Evolutionary conservation across 495 filamentous ascomycete species (phyloP), one percentile per base, ranked within the genome.

Genomic region (Lasiosphaeria miniovina): DNA sequence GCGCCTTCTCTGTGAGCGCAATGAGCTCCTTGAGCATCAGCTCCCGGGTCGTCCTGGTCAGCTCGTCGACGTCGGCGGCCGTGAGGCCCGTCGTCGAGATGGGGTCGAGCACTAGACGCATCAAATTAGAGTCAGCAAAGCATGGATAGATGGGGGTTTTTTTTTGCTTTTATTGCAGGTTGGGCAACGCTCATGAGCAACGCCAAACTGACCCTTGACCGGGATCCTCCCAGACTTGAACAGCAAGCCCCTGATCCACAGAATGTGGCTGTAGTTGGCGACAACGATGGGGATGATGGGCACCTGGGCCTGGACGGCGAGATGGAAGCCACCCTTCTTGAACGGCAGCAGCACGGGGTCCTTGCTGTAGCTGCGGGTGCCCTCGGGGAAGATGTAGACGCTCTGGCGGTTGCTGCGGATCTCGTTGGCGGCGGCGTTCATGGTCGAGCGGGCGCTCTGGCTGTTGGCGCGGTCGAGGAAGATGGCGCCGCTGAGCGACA

Each of bases 311-410:
- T 97, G 89, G 6, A 99, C 85, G 24, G 94, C 94, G 10, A 98
- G 78, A 71, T 98, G 94, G 75, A 98, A 99, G 41, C 94, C 94
- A 59, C 94, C 94, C 78, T 98, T 98, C 78, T 99, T 98, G 78
- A 98, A 99, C 6, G 89, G 86, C 56, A 97, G 76, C 67, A 99
- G 74, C 53, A 81, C 85, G 6, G 94, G 88, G 51, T 90, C 85
- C 63, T 86, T 83, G 51, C 87, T 82, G 77, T 99, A 96, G 63
- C 89, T 93, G 52, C 94, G 81, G 6, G 94, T 99, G 12, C 94
- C 94, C 76, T 98, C 94, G 41, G 90, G 88, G 72, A 94, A 94
- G 71, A 97, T 96, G 74, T 89, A 96, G 38, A 98, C 92, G 71
- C 85, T 91, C 79, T 98, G 93, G 60, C 82, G 81, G 63, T 88